phyloP scores from a whole-genome alignment of 2,329 filamentous ascomycete genomes.

The Fusarium sp. region DNA sequence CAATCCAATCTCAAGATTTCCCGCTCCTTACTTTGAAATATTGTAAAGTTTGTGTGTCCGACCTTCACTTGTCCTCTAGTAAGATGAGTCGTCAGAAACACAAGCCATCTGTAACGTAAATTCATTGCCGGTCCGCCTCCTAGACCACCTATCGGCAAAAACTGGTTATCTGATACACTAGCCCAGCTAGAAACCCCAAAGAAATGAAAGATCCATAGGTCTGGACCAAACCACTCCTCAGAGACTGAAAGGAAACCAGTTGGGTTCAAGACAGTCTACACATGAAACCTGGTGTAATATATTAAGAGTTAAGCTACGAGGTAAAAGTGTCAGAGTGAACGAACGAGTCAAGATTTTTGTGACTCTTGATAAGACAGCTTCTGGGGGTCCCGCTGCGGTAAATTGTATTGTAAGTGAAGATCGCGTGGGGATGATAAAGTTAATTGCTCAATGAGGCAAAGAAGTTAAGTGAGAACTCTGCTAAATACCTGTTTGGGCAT shows the following conservation, averaged over 20 bases:
- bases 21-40: accelerated
- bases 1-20: too few species aligned
- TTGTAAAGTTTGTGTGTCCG: background rate
- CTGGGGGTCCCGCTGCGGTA: accelerated
- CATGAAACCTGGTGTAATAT: background rate
- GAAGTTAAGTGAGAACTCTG: accelerated
- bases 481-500: accelerated
- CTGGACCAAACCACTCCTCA: background rate
- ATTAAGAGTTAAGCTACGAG: background rate
- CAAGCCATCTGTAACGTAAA: accelerated
- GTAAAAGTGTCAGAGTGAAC: background rate
- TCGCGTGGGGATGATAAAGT: background rate
- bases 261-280: background rate
- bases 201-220: too few species aligned
- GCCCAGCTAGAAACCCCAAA: background rate
- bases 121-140: background rate
- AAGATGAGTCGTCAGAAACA: background rate
- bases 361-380: background rate
- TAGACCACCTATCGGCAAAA: background rate
- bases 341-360: background rate
- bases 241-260: background rate
- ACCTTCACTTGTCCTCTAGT: accelerated
- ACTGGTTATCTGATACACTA: accelerated
- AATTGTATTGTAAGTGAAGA: accelerated
- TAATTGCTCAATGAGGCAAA: background rate